phyloP scores from a whole-genome alignment of 805 yeast species.

The Pichia ethanolica region DNA sequence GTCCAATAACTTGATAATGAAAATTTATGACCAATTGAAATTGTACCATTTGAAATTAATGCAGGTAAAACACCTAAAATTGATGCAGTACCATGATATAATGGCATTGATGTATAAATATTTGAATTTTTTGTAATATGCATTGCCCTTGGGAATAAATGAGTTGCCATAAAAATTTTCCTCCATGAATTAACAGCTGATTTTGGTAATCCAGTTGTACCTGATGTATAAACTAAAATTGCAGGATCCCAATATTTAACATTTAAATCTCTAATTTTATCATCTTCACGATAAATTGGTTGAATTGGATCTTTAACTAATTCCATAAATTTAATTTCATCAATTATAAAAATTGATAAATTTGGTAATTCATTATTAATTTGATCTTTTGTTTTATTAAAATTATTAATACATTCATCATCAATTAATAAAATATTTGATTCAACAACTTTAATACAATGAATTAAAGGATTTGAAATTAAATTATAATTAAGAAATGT shows the following conservation, averaged over 20 bases:
- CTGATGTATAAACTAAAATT: constrained; percentile 79
- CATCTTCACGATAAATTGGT: constrained; percentile 48
- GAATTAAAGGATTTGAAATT: constrained; percentile 64
- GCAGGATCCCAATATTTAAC: constrained; percentile 57
- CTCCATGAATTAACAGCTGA: constrained; percentile 92
- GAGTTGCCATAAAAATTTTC: constrained; percentile 65
- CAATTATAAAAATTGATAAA: constrained; percentile 13
- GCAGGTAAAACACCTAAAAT: constrained; percentile 71
- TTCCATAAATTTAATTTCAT: constrained; percentile 14
- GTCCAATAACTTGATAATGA: constrained; percentile 86
- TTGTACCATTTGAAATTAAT: constrained; percentile 56
- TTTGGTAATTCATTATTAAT: constrained; percentile 31
- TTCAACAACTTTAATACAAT: constrained; percentile 67
- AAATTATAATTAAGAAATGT: constrained; percentile 81
- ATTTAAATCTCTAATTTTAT: constrained; percentile 48
- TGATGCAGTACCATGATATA: constrained; percentile 92
- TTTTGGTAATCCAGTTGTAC: constrained; percentile 92
- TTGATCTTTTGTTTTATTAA: constrained; percentile 36
- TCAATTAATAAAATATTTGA: constrained; percentile 61
- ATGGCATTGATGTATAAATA: constrained; percentile 88
- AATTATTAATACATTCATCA: constrained; percentile 42
- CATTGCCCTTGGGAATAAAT: constrained; percentile 62
- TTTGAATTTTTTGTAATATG: constrained; percentile 46
- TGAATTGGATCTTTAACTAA: constrained; percentile 21
- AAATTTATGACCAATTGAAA: constrained; percentile 73